These are phyloP conservation scores for Eragrostis nindensis DNA, from an alignment of 176 grass and related monocot species.

Conservation along the genomic window DNA sequence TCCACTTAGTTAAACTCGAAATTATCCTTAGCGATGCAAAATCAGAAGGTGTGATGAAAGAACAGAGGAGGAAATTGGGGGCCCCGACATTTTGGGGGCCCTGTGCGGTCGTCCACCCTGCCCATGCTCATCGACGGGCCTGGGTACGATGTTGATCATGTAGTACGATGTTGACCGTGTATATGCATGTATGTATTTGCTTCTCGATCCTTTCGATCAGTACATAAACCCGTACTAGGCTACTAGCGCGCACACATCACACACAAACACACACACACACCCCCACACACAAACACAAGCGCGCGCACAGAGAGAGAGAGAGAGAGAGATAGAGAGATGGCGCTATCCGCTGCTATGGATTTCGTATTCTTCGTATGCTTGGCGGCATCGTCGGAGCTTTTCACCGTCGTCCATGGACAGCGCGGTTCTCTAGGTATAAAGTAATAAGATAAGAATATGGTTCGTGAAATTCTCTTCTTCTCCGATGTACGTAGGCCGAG, in stretches of 20 bases:
- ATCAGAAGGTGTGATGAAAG: too few species aligned
- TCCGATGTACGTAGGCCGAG: too few species aligned
- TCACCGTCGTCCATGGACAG: neutral
- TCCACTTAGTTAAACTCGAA: too few species aligned
- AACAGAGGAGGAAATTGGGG: too few species aligned
- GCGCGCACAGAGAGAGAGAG: neutral
- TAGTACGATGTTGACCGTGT: slow-evolving; percentile 5
- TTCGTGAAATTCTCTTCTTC: neutral
- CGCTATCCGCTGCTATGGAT: neutral
- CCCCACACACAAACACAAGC: too few species aligned
- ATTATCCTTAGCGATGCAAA: too few species aligned
- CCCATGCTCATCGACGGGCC: too few species aligned
- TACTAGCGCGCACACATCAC: too few species aligned
- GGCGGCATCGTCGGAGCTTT: neutral
- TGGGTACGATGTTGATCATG: too few species aligned
- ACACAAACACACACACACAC: too few species aligned
- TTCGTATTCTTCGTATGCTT: neutral
- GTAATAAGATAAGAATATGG: neutral
- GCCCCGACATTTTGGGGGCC: too few species aligned
- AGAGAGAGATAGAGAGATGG: neutral
- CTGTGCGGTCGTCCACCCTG: too few species aligned
- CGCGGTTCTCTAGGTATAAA: neutral
- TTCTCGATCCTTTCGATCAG: neutral
- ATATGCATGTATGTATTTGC: neutral
- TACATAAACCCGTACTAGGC: neutral